Conservation (phyloP, 2,329 filamentous ascomycete genomes). For the Cercospora sp. region DNA sequence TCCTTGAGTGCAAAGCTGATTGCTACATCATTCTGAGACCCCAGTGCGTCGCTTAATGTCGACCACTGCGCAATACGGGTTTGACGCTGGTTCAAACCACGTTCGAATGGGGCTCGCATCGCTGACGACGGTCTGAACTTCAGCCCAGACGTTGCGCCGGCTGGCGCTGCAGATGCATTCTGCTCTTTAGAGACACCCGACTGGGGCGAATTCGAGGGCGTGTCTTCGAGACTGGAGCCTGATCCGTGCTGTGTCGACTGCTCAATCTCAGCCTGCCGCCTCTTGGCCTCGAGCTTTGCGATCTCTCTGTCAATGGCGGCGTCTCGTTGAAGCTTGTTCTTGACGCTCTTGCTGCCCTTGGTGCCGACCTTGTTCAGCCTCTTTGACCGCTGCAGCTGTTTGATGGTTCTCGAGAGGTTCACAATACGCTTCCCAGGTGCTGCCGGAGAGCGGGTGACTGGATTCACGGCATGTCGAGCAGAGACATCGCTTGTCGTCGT, state of each 20-base stretch:
- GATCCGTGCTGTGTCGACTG: background rate
- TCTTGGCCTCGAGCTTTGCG: background rate
- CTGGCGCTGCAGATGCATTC: background rate
- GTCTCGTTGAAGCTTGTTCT: background rate
- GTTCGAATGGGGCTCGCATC: background rate
- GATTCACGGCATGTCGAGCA: background rate
- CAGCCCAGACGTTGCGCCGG: background rate
- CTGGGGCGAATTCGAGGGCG: background rate
- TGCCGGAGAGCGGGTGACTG: background rate
- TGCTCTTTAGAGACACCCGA: background rate
- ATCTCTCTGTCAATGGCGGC: background rate
- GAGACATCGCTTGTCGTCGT: background rate
- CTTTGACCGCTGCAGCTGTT: background rate
- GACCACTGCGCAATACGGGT: background rate
- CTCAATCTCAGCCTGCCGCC: background rate
- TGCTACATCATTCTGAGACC: background rate
- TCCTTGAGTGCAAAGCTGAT: background rate
- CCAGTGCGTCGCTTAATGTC: background rate
- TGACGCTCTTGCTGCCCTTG: background rate
- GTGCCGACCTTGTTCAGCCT: background rate
- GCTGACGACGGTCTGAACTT: slow-evolving; percentile 11
- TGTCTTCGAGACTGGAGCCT: background rate
- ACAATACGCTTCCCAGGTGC: background rate
- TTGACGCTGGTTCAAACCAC: background rate
- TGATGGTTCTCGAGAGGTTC: background rate